A percentile compares a stretch with the other conserved stretches of the same genome.
Evolutionary conservation across 139 green algal species (phyloP).

Genomic region (Chlamydomonas sp.): DNA sequence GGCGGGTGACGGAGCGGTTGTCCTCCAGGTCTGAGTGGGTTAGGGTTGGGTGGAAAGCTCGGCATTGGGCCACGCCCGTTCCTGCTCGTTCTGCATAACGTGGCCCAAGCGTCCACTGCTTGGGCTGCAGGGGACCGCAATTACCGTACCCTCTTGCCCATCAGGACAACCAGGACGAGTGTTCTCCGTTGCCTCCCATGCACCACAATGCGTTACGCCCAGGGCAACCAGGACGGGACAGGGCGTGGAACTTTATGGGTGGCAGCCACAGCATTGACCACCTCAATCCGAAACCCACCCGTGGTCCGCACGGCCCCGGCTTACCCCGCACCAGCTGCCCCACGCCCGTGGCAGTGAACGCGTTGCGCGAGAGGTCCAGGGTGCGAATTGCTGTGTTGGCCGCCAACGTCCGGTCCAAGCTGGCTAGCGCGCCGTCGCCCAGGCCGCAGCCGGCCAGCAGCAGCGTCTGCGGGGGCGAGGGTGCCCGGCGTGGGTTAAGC

Average conservation of each 20-base stretch:
- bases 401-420: background rate
- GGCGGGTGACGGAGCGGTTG: background rate
- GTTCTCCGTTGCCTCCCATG: too few relatives aligned
- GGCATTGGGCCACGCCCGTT: too few relatives aligned
- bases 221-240: too few relatives aligned
- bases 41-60: too few relatives aligned
- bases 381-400: background rate
- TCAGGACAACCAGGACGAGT: too few relatives aligned
- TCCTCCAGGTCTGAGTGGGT: background rate
- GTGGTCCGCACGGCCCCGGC: background rate
- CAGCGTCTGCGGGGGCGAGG: constrained; percentile 2
- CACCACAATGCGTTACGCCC: too few relatives aligned
- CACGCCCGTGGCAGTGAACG: background rate
- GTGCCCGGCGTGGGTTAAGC: background rate
- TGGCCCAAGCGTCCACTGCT: too few relatives aligned
- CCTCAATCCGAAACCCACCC: background rate
- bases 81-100: too few relatives aligned
- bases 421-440: background rate
- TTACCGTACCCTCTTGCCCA: too few relatives aligned
- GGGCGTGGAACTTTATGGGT: background rate
- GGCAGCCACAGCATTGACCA: background rate
- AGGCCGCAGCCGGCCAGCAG: constrained; percentile 27
- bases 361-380: background rate
- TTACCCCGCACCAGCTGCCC: background rate
- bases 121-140: too few relatives aligned